Evolutionary conservation across 176 grass and related monocot species (phyloP), one percentile per base, ranked within the genome.

Genomic region (Metroxylon sagu): DNA sequence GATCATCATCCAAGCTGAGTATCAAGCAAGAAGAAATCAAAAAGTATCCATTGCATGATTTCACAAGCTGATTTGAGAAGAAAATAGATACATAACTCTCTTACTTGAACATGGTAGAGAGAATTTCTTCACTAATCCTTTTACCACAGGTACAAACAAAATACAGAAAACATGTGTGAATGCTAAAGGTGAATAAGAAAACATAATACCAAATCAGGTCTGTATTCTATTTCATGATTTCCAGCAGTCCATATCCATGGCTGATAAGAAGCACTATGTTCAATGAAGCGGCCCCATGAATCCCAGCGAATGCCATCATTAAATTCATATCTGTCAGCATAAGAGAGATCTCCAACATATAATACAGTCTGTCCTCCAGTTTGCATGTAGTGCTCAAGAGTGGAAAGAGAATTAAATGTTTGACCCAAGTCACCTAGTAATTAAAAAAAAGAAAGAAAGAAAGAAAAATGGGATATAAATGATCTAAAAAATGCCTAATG

Each of bases 201-300:
- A 54, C 23, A 51, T 53, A 18, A 4, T 90, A 97, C 92, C 83
- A 97, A 68, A 69, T 97, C 92, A 74, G 92, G 87, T 54, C 81
- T 80, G 72, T 85, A 97, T 62, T 91, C 92, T 82, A 97, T 91
- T 77, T 97, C 92, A 69, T 97, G 92, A 77, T 97, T 97, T 51
- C 92, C 92, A 91, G 77, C 12, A 52, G 50, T 77, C 74, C 83
- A 91, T 53, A 97, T 91, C 92, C 92, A 97, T 74, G 92, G 84
- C 27, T 97, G 92, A 73, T 88, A 91, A 15, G 92, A 87, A 61
- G 78, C 64, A 80, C 84, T 82, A 39, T 51, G 59, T 74, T 97
- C 92, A 66, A 91, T 66, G 82, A 97, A 61, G 27, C 76, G 87
- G 57, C 74, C 87, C 87, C 87, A 97, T 59, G 86, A 79, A 72